These are phyloP conservation scores for Aspergillus funiculosus DNA, from an alignment of 495 filamentous ascomycete species.

Conservation along the genomic window DNA sequence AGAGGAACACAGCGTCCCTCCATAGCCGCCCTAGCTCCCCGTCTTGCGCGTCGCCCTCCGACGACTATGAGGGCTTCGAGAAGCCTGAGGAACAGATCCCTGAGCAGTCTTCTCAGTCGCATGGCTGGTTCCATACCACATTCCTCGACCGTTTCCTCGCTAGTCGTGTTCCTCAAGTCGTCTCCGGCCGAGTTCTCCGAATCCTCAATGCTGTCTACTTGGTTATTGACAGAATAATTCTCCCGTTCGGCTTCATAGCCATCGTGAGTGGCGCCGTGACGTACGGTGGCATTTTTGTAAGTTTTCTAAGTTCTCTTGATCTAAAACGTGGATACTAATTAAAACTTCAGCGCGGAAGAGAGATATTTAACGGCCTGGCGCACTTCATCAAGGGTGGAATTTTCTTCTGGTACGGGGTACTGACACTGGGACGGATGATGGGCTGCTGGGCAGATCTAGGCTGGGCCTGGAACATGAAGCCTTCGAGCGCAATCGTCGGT, in stretches of 20 bases:
- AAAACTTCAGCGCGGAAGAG: conserved; percentile 43
- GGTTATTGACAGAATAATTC: conserved; percentile 54
- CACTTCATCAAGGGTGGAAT: conserved; percentile 97
- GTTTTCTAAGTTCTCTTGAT: conserved; percentile 11
- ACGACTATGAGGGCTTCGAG: conserved; percentile 49
- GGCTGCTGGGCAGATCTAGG: conserved; percentile 87
- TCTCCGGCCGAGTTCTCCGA: conserved; percentile 56
- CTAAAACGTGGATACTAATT: conserved; percentile 5
- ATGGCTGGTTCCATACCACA: conserved; percentile 41
- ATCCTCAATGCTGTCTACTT: conserved; percentile 54
- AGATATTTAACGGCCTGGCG: conserved; percentile 79
- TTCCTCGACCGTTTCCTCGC: conserved; percentile 44
- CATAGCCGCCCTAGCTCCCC: conserved; percentile 60
- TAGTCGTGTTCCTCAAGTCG: conserved; percentile 47
- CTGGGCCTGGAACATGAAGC: conserved; percentile 94
- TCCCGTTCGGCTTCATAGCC: conserved; percentile 59
- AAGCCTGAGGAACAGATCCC: conserved; percentile 47
- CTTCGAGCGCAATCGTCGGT: conserved; percentile 51
- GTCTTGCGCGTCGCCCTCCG: conserved; percentile 44
- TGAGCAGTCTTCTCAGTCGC: conserved; percentile 27
- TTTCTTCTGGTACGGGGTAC: conserved; percentile 88
- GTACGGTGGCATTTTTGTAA: conserved; percentile 66
- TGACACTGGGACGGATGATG: conserved; percentile 85
- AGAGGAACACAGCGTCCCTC: conserved; percentile 62
- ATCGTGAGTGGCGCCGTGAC: conserved; percentile 60